Evolutionary conservation across 768 basidiomycete species (phyloP).

Genomic region (Agaricus blazei): DNA sequence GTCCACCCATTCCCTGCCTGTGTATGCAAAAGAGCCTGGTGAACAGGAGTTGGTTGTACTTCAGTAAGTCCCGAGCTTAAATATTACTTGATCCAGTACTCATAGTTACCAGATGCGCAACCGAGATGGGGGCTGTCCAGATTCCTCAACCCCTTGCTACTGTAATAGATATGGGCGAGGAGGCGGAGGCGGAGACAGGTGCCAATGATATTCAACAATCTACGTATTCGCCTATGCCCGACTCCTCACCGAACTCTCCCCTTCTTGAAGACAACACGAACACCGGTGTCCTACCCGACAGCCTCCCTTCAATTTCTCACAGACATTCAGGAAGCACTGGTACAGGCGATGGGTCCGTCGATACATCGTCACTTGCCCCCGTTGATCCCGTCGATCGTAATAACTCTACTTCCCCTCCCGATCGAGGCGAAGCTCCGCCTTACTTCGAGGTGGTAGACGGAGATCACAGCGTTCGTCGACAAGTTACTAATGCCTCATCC

Average conservation of each 20-base stretch:
- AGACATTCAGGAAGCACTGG: slow-evolving; percentile 17
- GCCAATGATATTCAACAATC: slow-evolving; percentile 24
- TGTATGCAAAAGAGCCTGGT: slow-evolving; percentile 81
- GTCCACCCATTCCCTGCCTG: slow-evolving; percentile 71
- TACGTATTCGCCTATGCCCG: slow-evolving; percentile 33
- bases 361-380: slow-evolving; percentile 23
- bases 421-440: slow-evolving; percentile 61
- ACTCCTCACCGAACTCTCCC: slow-evolving; percentile 36
- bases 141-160: slow-evolving; percentile 33
- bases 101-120: slow-evolving; percentile 33
- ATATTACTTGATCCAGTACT: neutral
- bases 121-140: slow-evolving; percentile 49
- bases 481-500: neutral
- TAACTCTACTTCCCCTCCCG: slow-evolving; percentile 17
- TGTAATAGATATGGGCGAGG: slow-evolving; percentile 33
- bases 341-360: slow-evolving; percentile 29
- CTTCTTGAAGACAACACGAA: slow-evolving; percentile 29
- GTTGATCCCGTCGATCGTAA: slow-evolving; percentile 19
- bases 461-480: neutral
- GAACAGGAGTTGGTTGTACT: slow-evolving; percentile 75
- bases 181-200: slow-evolving; percentile 26
- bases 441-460: slow-evolving; percentile 53
- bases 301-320: slow-evolving; percentile 14
- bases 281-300: slow-evolving; percentile 18
- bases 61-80: slow-evolving; percentile 25